Evolutionary conservation across 805 yeast genomes (phyloP).

Genomic region (Yarrowia sp.): DNA sequence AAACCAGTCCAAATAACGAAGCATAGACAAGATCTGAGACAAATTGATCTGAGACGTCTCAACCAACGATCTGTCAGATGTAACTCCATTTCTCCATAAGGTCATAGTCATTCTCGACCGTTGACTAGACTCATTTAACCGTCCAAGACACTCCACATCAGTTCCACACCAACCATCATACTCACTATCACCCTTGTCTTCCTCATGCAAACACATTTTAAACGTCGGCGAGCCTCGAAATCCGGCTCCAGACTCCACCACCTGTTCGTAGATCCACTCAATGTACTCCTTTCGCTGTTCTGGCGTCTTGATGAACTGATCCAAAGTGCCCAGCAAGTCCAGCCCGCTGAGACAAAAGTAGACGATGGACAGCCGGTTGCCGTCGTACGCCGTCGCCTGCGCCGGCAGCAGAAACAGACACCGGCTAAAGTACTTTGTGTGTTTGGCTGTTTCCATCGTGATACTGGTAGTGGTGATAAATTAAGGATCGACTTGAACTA

Average conservation of each 20-base stretch:
- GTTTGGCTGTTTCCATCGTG: slow-evolving; percentile 23
- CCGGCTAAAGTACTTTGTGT: slow-evolving; percentile 45
- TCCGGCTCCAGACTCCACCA: slow-evolving; percentile 44
- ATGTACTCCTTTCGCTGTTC: slow-evolving; percentile 38
- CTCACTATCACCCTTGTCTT: background rate
- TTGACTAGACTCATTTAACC: too few species aligned
- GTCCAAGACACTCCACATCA: too few species aligned
- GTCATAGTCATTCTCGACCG: too few species aligned
- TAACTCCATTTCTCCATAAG: too few species aligned
- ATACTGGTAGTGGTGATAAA: background rate
- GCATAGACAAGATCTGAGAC: too few species aligned
- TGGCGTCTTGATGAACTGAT: slow-evolving; percentile 34
- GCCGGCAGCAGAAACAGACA: slow-evolving; percentile 55
- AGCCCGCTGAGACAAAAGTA: slow-evolving; percentile 68
- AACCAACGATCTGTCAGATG: too few species aligned
- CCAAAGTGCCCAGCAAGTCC: slow-evolving; percentile 44
- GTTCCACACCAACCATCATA: background rate
- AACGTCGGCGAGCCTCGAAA: slow-evolving; percentile 60
- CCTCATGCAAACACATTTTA: slow-evolving; percentile 6
- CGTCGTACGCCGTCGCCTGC: slow-evolving; percentile 58
- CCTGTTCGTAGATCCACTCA: slow-evolving; percentile 48
- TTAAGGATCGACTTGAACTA: background rate
- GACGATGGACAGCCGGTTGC: slow-evolving; percentile 64
- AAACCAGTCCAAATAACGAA: too few species aligned
- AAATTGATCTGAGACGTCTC: too few species aligned